These are phyloP conservation scores for Thraustochytrium sp. DNA, from an alignment of 352 stramenopile species.

Conservation along the genomic window DNA sequence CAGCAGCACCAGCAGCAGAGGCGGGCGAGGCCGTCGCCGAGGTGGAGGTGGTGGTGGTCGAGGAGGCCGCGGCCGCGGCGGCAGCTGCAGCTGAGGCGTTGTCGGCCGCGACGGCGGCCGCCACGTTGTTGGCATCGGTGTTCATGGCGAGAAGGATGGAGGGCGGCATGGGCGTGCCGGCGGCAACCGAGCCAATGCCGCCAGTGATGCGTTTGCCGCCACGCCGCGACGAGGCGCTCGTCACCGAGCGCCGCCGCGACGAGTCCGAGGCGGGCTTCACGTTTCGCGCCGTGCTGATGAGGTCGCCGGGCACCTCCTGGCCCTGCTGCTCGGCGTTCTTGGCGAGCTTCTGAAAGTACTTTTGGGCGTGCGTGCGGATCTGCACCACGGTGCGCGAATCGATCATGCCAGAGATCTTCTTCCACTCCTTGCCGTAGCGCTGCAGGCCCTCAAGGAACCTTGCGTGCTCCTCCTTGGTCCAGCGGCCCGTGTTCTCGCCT, in stretches of 20 bases:
- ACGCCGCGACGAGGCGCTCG: background rate
- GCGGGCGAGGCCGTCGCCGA: background rate
- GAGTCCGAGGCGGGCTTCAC: background rate
- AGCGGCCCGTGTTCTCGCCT: constrained; percentile 58
- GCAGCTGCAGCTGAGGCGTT: background rate
- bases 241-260: background rate
- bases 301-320: constrained; percentile 30
- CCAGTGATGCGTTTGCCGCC: background rate
- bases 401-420: constrained; percentile 61
- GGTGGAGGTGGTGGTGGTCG: background rate
- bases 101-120: background rate
- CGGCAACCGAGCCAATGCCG: background rate
- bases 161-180: background rate
- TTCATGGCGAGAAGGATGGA: background rate
- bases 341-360: constrained; percentile 55
- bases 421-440: constrained; percentile 80
- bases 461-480: constrained; percentile 78
- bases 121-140: too few species aligned
- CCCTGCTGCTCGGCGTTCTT: constrained; percentile 45
- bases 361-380: constrained; percentile 53
- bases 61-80: background rate
- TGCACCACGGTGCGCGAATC: constrained; percentile 50
- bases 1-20: background rate
- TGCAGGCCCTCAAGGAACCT: constrained; percentile 74
- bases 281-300: constrained; percentile 26